Evolutionary conservation across 305 asterid genomes (phyloP), one percentile per base, ranked within the genome.

Genomic region (Fraxinus ornus): DNA sequence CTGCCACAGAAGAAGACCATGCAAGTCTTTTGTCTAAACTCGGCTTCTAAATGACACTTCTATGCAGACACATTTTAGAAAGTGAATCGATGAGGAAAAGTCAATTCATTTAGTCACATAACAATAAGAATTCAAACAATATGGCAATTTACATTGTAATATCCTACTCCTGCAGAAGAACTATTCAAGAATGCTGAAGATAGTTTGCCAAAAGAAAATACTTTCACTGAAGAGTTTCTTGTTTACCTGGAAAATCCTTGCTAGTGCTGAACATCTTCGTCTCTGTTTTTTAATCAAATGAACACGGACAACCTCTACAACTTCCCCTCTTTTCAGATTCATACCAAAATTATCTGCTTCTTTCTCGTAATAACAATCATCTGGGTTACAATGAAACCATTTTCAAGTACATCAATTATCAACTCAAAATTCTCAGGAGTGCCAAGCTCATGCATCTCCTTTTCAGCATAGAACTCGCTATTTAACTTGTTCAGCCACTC

Each of bases 201-300:
- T 39, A 7, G 47, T 39, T 39, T 39, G 47, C 47, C 49, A 39
- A 39, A 8, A 39, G 49, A 39, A 39, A 39, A 39, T 39, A 39
- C 15, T 39, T 39, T 39, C 49, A 39, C 49, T 39, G 49, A 39
- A 39, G 15, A 39, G 49, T 8, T 8, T 39, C 49, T 39, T 68
- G 3, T 84, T 81, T 90, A 95, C 99, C 99, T 95, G 99, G 86
- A 94, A 95, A 85, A 91, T 82, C 90, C 88, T 85, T 30, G 92
- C 80, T 33, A 94, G 89, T 35, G 98, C 83, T 1, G 95, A 80
- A 9, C 89, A 90, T 24, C 85, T 95, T 84, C 86, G 96, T 86
- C 91, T 95, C 82, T 95, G 89, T 87, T 94, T 95, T 79, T 87
- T 86, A 35, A 85, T 74, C 97, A 97, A 95, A 85, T 91, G 90